A percentile compares a stretch with the other conserved stretches of the same genome.
Conservation (phyloP, 495 filamentous ascomycete species). For the Parathielavia hyrcaniae region DNA sequence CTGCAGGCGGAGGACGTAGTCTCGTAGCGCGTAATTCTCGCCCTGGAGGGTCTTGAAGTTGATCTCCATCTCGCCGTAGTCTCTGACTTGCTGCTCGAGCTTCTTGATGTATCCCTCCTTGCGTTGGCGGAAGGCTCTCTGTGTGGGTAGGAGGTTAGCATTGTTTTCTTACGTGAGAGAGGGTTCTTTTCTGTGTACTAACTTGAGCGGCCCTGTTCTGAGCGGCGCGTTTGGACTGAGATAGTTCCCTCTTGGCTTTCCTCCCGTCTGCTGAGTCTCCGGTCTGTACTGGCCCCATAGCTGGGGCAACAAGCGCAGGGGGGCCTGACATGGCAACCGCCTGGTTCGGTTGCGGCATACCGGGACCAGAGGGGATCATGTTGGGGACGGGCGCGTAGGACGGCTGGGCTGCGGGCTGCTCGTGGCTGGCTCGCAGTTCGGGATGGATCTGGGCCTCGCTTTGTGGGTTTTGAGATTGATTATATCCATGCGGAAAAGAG, state of each 20-base stretch:
- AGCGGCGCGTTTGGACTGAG: constrained; percentile 89
- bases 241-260: constrained; percentile 74
- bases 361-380: constrained; percentile 30
- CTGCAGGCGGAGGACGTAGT: constrained; percentile 88
- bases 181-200: constrained; percentile 23
- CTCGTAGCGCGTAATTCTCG: constrained; percentile 84
- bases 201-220: constrained; percentile 98
- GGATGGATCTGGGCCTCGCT: constrained; percentile 32
- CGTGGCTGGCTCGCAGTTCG: constrained; percentile 29
- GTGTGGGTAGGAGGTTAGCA: constrained; percentile 11
- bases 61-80: constrained; percentile 61
- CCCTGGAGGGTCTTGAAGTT: constrained; percentile 66
- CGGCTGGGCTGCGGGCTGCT: constrained; percentile 19
- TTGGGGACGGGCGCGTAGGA: constrained; percentile 24
- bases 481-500: constrained; percentile 34
- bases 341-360: constrained; percentile 25
- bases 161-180: constrained; percentile 6
- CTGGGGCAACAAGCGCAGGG: constrained; percentile 10
- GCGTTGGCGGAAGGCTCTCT: constrained; percentile 95
- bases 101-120: constrained; percentile 98
- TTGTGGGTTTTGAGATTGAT: constrained; percentile 22
- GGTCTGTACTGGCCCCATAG: constrained; percentile 9
- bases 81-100: constrained; percentile 83
- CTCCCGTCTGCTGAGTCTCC: constrained; percentile 38
- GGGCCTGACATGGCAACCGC: constrained; percentile 25